Evolutionary conservation across 2,329 filamentous ascomycete genomes (phyloP).

Genomic region (Berkeleyomyces basicola): DNA sequence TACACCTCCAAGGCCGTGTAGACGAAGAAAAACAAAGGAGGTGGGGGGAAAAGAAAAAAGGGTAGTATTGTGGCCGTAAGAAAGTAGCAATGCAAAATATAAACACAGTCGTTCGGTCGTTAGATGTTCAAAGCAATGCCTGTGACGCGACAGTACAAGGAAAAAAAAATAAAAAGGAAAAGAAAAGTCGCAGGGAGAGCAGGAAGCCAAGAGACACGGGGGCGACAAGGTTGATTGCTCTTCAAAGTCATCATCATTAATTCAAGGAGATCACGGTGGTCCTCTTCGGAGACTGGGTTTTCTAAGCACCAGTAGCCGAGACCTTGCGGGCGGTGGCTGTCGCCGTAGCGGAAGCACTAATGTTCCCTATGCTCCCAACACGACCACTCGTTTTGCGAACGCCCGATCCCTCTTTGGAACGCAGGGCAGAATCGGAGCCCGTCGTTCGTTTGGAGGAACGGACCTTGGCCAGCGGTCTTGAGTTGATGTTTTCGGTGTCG

Average conservation of each 20-base stretch:
- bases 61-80: background rate
- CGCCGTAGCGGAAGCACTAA: conserved; percentile 20
- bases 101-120: conserved; percentile 14
- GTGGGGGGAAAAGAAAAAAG: background rate
- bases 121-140: conserved; percentile 6
- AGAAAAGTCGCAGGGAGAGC: background rate
- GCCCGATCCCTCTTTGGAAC: conserved; percentile 34
- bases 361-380: conserved; percentile 38
- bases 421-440: conserved; percentile 28
- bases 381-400: conserved; percentile 52
- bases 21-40: background rate
- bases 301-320: conserved; percentile 26
- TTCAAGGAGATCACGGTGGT: conserved; percentile 15
- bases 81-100: conserved; percentile 11
- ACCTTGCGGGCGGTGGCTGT: conserved; percentile 36
- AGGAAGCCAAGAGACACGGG: background rate
- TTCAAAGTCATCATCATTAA: conserved; percentile 13
- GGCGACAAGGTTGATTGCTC: too few species aligned
- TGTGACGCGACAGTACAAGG: conserved; percentile 1
- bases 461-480: conserved; percentile 16
- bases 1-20: background rate
- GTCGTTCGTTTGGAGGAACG: conserved; percentile 11
- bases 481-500: conserved; percentile 54
- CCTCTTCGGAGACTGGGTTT: conserved; percentile 14
- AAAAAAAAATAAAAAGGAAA: background rate